Evolutionary conservation across 2,329 filamentous ascomycete species (phyloP), one percentile per base, ranked within the genome.

Genomic region (Byssothecium circinans): DNA sequence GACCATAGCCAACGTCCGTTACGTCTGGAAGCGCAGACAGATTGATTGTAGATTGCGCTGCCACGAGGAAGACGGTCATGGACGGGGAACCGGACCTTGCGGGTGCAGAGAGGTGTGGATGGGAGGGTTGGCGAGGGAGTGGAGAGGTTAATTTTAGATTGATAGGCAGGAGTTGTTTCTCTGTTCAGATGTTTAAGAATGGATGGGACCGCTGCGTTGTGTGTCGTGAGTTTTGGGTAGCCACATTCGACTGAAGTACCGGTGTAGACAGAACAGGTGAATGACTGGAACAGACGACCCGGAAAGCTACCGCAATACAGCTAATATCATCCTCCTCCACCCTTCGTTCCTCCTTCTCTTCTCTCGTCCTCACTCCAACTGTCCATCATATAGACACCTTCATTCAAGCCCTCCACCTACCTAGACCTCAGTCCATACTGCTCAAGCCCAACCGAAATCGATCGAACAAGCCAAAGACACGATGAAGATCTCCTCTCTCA

Each of bases 401-500:
- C n/a, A n/a, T n/a, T n/a, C n/a, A n/a, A n/a, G n/a, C n/a, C n/a
- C n/a, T n/a, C n/a, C n/a, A n/a, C n/a, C n/a, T n/a, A n/a, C n/a
- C n/a, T n/a, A n/a, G n/a, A n/a, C n/a, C n/a, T n/a, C 25, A 27
- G 7, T 20, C 8, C 18, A 19, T 12, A 15, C 15, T n/a, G 25
- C 2, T 27, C 18, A 19, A 42, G 12, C 15, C 10, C 2, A 38
- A 30, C 20, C 41, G 19, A 22, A 14, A 23, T 18, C 14, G n/a
- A 4, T n/a, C 17, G 8, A 17, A 10, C 15, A 5, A 25, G 17
- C 8, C 10, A 17, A 18, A n/a, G 18, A 27, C 52, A 55, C 32
- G 23, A 68, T 68, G 63, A 66, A 60, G 47, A 29, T 65, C 42
- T 57, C 57, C 14, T 50, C 49, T 3, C n/a, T 66, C 30, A 42